Base-by-base conservation (phyloP, 495 filamentous ascomycete genomes). In the Rusavskia elegans region DNA sequence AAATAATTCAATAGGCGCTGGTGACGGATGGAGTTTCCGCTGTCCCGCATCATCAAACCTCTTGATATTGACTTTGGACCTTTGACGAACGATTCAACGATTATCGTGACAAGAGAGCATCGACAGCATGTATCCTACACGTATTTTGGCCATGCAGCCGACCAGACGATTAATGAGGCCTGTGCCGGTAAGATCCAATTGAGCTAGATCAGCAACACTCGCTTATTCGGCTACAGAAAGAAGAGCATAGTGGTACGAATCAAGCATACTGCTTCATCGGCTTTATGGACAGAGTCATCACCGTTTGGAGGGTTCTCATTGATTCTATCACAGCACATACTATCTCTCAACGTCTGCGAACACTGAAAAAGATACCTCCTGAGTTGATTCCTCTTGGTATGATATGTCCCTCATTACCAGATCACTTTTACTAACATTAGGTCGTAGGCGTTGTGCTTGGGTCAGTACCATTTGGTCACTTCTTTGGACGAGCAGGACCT, bases 371-470 rank as follows among this genome's bases (percentile, higher is more conserved):
- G 72, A 81, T 95, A 63, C 92, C 92, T 54, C 81, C 89, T 48
- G 92, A 99, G 76, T 76, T 99, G 79, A 80, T 90, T 62, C 92
- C 92, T 60, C 80, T 99, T 58, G 87, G 89, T 95, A 83, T 66
- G 81, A 73, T 52, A 48, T 60, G 10, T 42, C 39, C 19, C 36
- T 45, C 25, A 19, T 20, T 30, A 27, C 30, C 17, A 39, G 39
- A 30, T 44, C 21, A 39, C 40, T 11, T 4, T n/a, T 6, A 13
- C 21, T 56, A 51, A 51, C 25, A 25, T 13, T 37, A 25, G 36
- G 6, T 14, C 32, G 45, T 49, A 96, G 89, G 86, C 66, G 65
- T 94, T 59, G 92, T 98, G 67, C 78, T 96, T 57, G 81, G 71
- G 68, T 85, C 79, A 60, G 72, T 66, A 52, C 23, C 35, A 36